Conservation (phyloP, 805 yeast genomes). For the Saitoella complicata region DNA sequence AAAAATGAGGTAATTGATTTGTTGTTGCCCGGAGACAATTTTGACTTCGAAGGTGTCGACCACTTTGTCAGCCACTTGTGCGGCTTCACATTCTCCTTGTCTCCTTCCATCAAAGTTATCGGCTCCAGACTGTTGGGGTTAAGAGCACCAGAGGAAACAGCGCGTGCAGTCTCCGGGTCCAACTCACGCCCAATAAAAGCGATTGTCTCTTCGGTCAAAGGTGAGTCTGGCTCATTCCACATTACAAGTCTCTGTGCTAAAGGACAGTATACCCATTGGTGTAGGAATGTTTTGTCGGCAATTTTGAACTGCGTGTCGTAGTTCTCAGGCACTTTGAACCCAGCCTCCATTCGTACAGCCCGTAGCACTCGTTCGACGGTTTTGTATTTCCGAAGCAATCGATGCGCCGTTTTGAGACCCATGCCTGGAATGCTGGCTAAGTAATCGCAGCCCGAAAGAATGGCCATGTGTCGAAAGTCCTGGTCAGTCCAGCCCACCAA, state of each 20-base stretch:
- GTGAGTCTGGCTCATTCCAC: too few species aligned
- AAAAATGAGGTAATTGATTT: too few species aligned
- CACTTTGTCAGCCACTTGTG: too few species aligned
- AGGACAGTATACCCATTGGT: conserved; percentile 77
- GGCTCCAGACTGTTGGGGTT: too few species aligned
- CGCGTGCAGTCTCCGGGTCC: too few species aligned
- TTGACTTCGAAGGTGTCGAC: too few species aligned
- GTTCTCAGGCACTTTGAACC: conserved; percentile 34
- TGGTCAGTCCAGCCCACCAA: conserved; percentile 35
- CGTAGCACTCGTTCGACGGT: conserved; percentile 40
- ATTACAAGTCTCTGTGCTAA: conserved; percentile 25
- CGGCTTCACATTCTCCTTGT: too few species aligned
- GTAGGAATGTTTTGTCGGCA: conserved; percentile 69
- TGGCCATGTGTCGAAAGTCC: conserved; percentile 61
- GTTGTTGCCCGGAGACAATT: too few species aligned
- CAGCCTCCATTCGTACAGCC: conserved; percentile 45
- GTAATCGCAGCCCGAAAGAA: conserved; percentile 92
- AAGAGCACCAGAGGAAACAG: too few species aligned
- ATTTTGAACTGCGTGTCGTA: conserved; percentile 43
- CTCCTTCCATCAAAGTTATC: too few species aligned
- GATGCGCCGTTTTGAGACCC: conserved; percentile 65
- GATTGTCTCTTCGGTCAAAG: too few species aligned
- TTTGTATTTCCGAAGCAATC: conserved; percentile 34
- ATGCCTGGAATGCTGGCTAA: conserved; percentile 70
- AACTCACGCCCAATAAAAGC: too few species aligned